These are phyloP conservation scores for Magnusiomyces fungicola DNA, from an alignment of 1,139 yeast genomes.

Conservation along the genomic window DNA sequence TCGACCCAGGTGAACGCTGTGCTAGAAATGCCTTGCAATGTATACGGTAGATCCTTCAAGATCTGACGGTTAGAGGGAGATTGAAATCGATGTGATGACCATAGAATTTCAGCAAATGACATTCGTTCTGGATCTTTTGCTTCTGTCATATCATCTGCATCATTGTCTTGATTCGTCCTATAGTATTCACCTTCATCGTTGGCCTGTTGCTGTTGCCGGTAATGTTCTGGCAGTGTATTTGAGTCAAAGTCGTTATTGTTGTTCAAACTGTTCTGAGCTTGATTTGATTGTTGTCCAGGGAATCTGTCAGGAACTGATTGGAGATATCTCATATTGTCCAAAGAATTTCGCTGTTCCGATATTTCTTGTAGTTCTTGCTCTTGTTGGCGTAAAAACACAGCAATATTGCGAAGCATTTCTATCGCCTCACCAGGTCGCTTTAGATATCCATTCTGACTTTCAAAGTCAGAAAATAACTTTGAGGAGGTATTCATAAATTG, in stretches of 20 bases:
- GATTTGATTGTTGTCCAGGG: background rate
- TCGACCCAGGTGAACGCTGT: constrained; percentile 46
- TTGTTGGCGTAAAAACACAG: constrained; percentile 4
- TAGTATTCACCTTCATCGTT: background rate
- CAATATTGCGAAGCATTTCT: constrained; percentile 5
- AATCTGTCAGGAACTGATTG: background rate
- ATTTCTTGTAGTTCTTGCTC: background rate
- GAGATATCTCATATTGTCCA: background rate
- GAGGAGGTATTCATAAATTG: constrained; percentile 13
- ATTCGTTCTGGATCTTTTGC: constrained; percentile 1
- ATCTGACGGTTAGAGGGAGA: constrained; percentile 44
- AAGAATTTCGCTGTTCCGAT: background rate
- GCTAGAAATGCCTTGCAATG: constrained; percentile 69
- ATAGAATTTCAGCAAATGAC: constrained; percentile 12
- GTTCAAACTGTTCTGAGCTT: background rate
- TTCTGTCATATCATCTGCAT: background rate
- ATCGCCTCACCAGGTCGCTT: constrained; percentile 13
- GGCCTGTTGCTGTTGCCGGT: background rate
- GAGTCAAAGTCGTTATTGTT: background rate
- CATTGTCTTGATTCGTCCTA: background rate
- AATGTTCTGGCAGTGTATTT: background rate
- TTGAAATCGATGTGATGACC: constrained; percentile 9
- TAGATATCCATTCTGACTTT: constrained; percentile 2
- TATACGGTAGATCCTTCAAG: constrained; percentile 53
- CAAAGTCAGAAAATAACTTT: constrained; percentile 6